Evolutionary conservation across 768 basidiomycete species (phyloP), one percentile per base, ranked within the genome.

Genomic region (Auricularia heimuer): DNA sequence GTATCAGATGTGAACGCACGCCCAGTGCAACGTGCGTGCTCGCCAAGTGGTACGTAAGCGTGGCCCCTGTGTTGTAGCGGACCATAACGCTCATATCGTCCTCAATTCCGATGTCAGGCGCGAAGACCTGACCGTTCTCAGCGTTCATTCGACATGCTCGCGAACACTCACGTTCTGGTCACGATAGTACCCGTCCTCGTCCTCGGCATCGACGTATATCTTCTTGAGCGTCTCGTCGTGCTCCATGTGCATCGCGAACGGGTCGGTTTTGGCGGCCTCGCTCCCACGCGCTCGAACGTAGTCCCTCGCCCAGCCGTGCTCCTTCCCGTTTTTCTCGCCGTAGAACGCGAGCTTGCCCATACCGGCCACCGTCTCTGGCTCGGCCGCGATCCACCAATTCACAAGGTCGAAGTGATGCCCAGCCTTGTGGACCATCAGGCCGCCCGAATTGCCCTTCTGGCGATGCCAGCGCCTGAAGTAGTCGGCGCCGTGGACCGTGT

Each of bases 381-480:
- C 72, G 18, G 80, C 75, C 45, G 80, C 76, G 65, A 83, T 75
- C 82, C 81, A 83, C 79, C 81, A 83, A 67, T 82, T 82, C 61
- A 83, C 81, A 4, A 82, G 77, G 67, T 82, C 81, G 67, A 82
- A 82, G 71, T 82, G 78, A 58, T 78, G 80, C 0, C 79, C 77
- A 7, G 77, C 71, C 70, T 81, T 80, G 72, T 80, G 79, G 0
- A 79, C 75, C 78, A 80, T 79, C 36, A 80, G 72, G 0, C 79
- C 79, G 2, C 79, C 80, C 3, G 77, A 78, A 68, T 79, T 77
- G 8, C 67, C 67, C 69, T 80, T 81, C 69, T 79, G 77, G 10
- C 78, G 71, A 67, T 81, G 80, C 80, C 81, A 83, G 44, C 81
- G 75, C n/a, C 79, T 72, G 72, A 81, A 81, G 70, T 81, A 82